Percentiles rank a stretch among this genome's conserved stretches.
Evolutionary conservation across 2,329 filamentous ascomycete genomes (phyloP).

Genomic region (Aspergillus sergii): DNA sequence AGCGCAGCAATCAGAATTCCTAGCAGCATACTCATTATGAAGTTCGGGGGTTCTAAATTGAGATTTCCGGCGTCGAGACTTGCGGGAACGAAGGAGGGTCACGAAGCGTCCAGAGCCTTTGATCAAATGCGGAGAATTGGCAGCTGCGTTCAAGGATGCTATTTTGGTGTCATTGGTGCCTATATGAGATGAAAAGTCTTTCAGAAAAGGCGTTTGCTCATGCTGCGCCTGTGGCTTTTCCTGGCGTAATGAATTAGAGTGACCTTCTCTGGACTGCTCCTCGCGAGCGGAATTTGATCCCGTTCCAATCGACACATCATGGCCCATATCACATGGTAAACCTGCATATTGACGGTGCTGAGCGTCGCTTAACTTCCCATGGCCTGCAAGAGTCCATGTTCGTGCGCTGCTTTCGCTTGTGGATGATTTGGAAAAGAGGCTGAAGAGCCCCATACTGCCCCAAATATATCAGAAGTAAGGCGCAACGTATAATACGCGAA

Average conservation of each 20-base stretch:
- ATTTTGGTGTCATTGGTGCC: neutral
- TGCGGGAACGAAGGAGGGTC: slow-evolving; percentile 21
- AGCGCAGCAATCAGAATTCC: neutral
- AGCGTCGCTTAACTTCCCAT: neutral
- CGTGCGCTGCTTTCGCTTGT: slow-evolving; percentile 6
- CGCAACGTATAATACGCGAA: neutral
- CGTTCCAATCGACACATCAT: neutral
- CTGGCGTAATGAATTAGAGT: neutral
- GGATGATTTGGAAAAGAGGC: slow-evolving; percentile 13
- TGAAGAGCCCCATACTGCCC: slow-evolving; percentile 18
- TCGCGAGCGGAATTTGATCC: neutral
- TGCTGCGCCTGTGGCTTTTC: neutral
- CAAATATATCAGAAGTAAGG: neutral
- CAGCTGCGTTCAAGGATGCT: neutral
- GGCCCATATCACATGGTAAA: neutral
- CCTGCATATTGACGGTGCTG: neutral
- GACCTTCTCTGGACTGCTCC: neutral
- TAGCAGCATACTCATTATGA: neutral
- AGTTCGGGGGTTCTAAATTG: neutral
- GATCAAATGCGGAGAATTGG: slow-evolving; percentile 9
- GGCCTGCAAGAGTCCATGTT: neutral
- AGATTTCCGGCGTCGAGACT: slow-evolving; percentile 10
- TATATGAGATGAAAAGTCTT: neutral
- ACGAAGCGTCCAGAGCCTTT: slow-evolving; percentile 18
- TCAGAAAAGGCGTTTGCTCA: neutral